A percentile compares a stretch with the other conserved stretches of the same genome.
These are phyloP conservation scores for Haberlea rhodopensis DNA, from an alignment of 257 asterid species.

Conservation along the genomic window DNA sequence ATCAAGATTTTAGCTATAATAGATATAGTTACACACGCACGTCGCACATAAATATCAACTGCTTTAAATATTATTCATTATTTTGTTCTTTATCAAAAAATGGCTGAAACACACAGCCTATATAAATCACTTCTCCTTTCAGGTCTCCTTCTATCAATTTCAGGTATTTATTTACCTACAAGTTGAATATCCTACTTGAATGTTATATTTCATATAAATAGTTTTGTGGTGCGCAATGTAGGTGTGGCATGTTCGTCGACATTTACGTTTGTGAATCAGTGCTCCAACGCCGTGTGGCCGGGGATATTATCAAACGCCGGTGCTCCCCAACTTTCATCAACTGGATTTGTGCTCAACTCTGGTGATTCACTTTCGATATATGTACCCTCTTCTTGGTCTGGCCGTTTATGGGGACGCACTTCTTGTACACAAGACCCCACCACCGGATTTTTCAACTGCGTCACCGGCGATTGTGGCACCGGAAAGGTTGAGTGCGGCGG, in stretches of 20 bases:
- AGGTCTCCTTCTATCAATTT: neutral
- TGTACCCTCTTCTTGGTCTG: slow-evolving; percentile 37
- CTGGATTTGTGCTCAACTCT: slow-evolving; percentile 43
- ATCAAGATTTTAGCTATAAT: too few species aligned
- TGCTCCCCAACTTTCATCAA: slow-evolving; percentile 37
- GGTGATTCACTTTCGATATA: slow-evolving; percentile 30
- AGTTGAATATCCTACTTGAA: neutral
- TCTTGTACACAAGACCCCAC: slow-evolving; percentile 42
- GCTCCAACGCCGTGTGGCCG: slow-evolving; percentile 51
- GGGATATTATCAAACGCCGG: slow-evolving; percentile 52
- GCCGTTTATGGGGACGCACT: slow-evolving; percentile 56
- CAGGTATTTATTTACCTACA: neutral
- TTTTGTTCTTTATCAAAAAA: too few species aligned
- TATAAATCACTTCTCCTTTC: neutral
- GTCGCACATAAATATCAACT: too few species aligned
- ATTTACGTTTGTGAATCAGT: slow-evolving; percentile 43
- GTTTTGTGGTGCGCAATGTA: neutral
- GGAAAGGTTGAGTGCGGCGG: slow-evolving; percentile 71
- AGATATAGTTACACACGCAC: too few species aligned
- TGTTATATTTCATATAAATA: neutral
- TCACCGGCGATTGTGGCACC: slow-evolving; percentile 73
- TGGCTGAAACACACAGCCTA: neutral
- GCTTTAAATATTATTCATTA: too few species aligned
- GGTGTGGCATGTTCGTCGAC: slow-evolving; percentile 10
- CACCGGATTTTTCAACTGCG: slow-evolving; percentile 28